Conservation (phyloP, 1,139 yeast species). For the Sugiyamaella grinbergsii region DNA sequence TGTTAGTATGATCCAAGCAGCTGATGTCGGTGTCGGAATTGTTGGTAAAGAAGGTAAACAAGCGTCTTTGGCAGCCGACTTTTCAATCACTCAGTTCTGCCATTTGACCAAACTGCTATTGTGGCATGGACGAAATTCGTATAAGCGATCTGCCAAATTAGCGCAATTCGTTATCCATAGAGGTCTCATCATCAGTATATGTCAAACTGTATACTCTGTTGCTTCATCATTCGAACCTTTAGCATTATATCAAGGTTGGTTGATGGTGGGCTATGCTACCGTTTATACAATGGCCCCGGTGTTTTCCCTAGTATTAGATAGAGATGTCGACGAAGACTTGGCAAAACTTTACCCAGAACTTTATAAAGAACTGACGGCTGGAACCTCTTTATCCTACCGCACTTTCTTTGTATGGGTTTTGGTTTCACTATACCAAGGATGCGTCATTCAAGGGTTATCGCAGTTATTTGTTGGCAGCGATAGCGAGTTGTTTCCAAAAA, state of each 20-base stretch:
- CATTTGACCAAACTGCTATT: constrained; percentile 80
- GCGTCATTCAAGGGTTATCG: constrained; percentile 71
- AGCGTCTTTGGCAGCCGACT: constrained; percentile 96
- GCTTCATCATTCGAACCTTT: constrained; percentile 88
- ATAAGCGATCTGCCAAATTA: constrained; percentile 90
- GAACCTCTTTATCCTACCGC: constrained; percentile 78
- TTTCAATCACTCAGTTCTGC: constrained; percentile 89
- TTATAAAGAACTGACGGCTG: constrained; percentile 87
- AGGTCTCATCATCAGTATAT: constrained; percentile 91
- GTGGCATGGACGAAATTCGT: constrained; percentile 98
- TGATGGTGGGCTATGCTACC: constrained; percentile 98
- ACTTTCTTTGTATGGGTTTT: constrained; percentile 92
- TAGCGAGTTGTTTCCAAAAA: constrained; percentile 55
- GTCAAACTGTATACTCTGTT: constrained; percentile 91
- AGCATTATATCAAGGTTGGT: constrained; percentile 92
- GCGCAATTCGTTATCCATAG: constrained; percentile 97
- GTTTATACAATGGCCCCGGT: constrained; percentile 98
- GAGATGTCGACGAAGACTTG: constrained; percentile 86
- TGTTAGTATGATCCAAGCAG: constrained; percentile 98
- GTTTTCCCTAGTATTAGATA: constrained; percentile 86
- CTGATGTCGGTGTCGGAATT: constrained; percentile 98
- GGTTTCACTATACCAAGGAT: constrained; percentile 86
- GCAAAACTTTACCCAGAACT: constrained; percentile 93
- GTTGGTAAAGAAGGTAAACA: constrained; percentile 99
- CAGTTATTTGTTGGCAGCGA: constrained; percentile 73